Conservation (phyloP, 352 stramenopile species). For the Phytopythium kandeliae region DNA sequence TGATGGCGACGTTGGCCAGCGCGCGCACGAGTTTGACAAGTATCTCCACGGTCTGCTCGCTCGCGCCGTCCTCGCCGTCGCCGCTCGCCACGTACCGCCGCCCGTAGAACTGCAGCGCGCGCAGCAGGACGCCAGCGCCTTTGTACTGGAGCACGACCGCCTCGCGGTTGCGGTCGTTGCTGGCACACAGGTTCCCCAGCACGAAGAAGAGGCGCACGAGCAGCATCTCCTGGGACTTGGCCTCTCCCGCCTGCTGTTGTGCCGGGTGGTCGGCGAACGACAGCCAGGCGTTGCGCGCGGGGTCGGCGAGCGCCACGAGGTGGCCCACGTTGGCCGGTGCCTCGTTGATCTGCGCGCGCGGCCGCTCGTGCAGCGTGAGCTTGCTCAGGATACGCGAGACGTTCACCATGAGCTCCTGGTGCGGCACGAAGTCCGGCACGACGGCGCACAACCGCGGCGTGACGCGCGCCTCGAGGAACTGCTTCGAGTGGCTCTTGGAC, state of each 20-base stretch:
- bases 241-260: conserved; percentile 26
- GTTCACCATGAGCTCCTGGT: conserved; percentile 76
- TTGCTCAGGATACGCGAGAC: conserved; percentile 76
- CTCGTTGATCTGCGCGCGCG: conserved; percentile 65
- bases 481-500: conserved; percentile 54
- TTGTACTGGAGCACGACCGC: conserved; percentile 28
- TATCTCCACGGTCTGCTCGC: conserved; percentile 42
- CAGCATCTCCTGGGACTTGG: conserved; percentile 42
- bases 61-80: neutral
- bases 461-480: conserved; percentile 57
- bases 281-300: conserved; percentile 26
- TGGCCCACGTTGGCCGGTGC: conserved; percentile 26
- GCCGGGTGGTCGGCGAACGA: conserved; percentile 14
- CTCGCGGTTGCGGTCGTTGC: conserved; percentile 70
- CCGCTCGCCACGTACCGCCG: conserved; percentile 18
- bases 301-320: conserved; percentile 45
- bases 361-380: conserved; percentile 70
- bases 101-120: conserved; percentile 38
- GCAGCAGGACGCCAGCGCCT: conserved; percentile 31
- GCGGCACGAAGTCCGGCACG: conserved; percentile 31
- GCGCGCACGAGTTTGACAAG: conserved; percentile 80
- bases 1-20: conserved; percentile 81
- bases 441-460: conserved; percentile 40
- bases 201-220: conserved; percentile 78
- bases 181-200: conserved; percentile 83